These are phyloP conservation scores for Prunus salicina DNA, from an alignment of 306 rosid genomes.

Conservation along the genomic window DNA sequence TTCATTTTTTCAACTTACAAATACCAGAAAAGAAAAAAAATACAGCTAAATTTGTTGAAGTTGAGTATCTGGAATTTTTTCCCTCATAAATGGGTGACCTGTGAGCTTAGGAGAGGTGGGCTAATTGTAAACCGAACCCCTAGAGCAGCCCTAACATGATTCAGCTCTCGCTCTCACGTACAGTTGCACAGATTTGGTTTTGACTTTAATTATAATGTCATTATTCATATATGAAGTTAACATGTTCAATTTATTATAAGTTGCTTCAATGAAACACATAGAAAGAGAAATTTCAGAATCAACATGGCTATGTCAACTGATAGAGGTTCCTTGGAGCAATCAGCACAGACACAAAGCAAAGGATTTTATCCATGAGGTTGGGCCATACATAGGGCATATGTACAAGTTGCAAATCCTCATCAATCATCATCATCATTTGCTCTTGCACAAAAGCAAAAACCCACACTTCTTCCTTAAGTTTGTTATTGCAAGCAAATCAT, in stretches of 20 bases:
- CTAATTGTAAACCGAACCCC: neutral
- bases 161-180: neutral
- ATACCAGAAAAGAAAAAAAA: too few species aligned
- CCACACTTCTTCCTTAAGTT: neutral
- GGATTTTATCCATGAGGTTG: neutral
- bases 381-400: neutral
- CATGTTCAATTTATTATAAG: neutral
- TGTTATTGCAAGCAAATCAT: conserved; percentile 3
- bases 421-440: neutral
- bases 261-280: neutral
- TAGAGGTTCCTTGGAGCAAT: neutral
- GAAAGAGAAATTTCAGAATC: neutral
- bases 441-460: neutral
- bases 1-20: too few species aligned
- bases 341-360: neutral
- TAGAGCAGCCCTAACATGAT: neutral
- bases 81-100: too few species aligned
- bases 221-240: neutral
- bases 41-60: too few species aligned
- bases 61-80: too few species aligned
- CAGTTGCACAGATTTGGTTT: neutral
- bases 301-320: neutral
- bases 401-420: neutral
- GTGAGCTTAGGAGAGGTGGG: neutral
- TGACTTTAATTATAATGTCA: neutral